phyloP scores from a whole-genome alignment of 1,139 yeast species.

The Pichia inconspicua region DNA sequence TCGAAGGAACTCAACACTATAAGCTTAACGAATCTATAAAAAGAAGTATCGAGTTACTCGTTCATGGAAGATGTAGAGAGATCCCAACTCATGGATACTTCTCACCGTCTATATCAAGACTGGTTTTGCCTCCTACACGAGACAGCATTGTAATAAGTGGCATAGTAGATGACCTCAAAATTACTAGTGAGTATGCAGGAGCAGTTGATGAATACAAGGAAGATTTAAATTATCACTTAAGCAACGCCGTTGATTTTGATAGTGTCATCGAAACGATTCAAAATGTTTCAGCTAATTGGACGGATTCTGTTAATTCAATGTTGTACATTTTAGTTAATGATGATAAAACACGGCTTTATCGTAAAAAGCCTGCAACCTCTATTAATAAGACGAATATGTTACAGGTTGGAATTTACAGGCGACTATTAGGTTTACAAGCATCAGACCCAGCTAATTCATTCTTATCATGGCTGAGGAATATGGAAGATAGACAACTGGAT shows the following conservation, averaged over 20 bases:
- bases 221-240: constrained; percentile 15
- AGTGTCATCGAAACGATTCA: constrained; percentile 12
- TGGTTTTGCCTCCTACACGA: not conserved
- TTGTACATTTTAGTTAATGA: constrained; percentile 36
- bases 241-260: constrained; percentile 15
- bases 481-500: constrained; percentile 37
- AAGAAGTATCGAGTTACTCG: constrained; percentile 33
- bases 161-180: constrained; percentile 45
- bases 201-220: constrained; percentile 21
- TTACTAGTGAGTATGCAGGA: constrained; percentile 15
- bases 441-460: constrained; percentile 24
- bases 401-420: constrained; percentile 52
- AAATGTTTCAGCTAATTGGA: constrained; percentile 14
- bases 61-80: constrained; percentile 52
- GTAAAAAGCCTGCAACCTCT: constrained; percentile 45
- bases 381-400: constrained; percentile 37
- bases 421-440: constrained; percentile 35
- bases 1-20: not conserved
- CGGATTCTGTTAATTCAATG: constrained; percentile 18
- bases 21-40: constrained; percentile 15
- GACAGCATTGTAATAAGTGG: constrained; percentile 45
- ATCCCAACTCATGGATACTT: constrained; percentile 46
- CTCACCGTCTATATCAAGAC: constrained; percentile 3
- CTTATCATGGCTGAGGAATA: constrained; percentile 37
- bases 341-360: constrained; percentile 17